Conservation (phyloP, 1,139 yeast genomes). For the Kodamaea sp. region DNA sequence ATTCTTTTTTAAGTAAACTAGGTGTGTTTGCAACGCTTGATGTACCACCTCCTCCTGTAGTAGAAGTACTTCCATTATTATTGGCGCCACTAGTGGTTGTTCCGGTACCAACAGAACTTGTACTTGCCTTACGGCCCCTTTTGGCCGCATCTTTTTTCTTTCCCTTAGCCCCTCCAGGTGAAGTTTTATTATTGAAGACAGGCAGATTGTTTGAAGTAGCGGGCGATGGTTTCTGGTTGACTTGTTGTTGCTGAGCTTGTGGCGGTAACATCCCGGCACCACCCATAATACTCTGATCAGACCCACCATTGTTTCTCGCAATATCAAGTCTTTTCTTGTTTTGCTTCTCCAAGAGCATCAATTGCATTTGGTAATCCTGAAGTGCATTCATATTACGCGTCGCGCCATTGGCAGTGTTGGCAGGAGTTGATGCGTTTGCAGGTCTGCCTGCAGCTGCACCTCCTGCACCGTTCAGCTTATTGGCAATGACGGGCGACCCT, state of each 20-base stretch:
- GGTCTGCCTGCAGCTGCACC: neutral
- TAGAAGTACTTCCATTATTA: conserved; percentile 10
- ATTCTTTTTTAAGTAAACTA: conserved; percentile 31
- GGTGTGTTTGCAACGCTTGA: conserved; percentile 23
- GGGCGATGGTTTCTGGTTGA: conserved; percentile 26
- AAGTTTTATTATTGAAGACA: conserved; percentile 32
- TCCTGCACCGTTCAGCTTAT: neutral
- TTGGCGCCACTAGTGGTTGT: conserved; percentile 8
- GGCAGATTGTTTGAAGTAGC: conserved; percentile 30
- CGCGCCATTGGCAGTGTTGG: conserved; percentile 9
- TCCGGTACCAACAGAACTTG: conserved; percentile 10
- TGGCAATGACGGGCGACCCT: conserved; percentile 1
- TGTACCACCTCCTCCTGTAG: conserved; percentile 10
- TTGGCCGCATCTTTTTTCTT: conserved; percentile 29
- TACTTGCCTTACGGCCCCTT: conserved; percentile 36
- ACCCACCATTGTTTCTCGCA: conserved; percentile 36
- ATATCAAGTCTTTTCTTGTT: conserved; percentile 60
- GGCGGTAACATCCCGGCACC: conserved; percentile 23
- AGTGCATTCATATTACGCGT: conserved; percentile 43
- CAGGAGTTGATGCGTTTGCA: conserved; percentile 1
- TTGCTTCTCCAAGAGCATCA: conserved; percentile 67
- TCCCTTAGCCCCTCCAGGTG: conserved; percentile 26
- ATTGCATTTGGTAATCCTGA: conserved; percentile 74
- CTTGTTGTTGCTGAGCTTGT: conserved; percentile 14
- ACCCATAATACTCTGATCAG: conserved; percentile 14